Evolutionary conservation across 257 asterid genomes (phyloP), one percentile per base, ranked within the genome.

Genomic region (Lantana camara): DNA sequence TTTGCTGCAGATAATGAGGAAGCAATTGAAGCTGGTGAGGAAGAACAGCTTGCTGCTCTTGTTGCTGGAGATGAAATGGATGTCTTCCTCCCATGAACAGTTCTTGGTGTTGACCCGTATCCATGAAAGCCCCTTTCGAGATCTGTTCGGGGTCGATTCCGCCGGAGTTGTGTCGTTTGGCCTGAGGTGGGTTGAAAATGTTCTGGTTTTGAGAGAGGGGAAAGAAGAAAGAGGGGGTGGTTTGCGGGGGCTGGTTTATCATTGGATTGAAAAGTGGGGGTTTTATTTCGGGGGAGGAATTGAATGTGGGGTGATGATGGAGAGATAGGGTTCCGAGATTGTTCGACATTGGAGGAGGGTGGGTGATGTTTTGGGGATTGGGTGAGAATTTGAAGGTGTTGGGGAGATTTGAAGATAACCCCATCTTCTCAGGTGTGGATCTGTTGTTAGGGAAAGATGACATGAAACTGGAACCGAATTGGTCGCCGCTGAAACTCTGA

Each of bases 171-270:
- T 82, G 95, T 64, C 96, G 38, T 24, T 93, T 90, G 7, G 91
- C 69, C 77, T 56, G 87, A 12, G 96, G 97, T 8, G 85, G 88
- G 23, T 64, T 66, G 57, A 69, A 74, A 45, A 69, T 41, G 73
- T 57, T 77, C 60, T 72, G 95, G n/a, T 85, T 92, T 4, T 80
- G 95, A 6, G 92, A 38, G 15, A 83, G 9, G 9, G 97, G 93
- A 69, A 83, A 67, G 77, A 82, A 75, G 16, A 85, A 83, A 0
- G 97, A 74, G 10, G 86, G 86, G 60, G 79, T 83, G 60, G 79
- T 83, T 23, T 75, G 91, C 7, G 76, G 34, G 77, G 80, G 89
- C 55, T 82, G 96, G 82, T 88, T 81, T 4, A 78, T 73, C 63
- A 84, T 63, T 66, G 95, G 75, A 23, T 69, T 75, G 82, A 88